Percentiles rank a stretch among this genome's conserved stretches.
Conservation (phyloP, 1,284 basidiomycete species). For the Pseudozyma thailandica region DNA sequence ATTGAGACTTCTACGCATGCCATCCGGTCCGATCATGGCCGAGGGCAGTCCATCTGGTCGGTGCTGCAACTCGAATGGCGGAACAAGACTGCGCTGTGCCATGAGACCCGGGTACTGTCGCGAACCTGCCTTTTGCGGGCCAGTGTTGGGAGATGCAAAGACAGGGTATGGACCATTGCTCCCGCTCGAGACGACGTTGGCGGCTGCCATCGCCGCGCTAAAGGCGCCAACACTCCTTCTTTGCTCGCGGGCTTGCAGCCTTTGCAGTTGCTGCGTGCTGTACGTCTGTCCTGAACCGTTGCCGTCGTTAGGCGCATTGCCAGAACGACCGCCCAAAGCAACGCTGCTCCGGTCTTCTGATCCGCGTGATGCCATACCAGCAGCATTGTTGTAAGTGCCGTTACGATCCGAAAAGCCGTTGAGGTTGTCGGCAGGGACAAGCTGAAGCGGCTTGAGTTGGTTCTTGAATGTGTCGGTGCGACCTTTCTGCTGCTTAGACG, state of each 20-base stretch:
- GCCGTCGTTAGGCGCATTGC: constrained; percentile 10
- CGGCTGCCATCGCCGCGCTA: constrained; percentile 55
- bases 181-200: constrained; percentile 53
- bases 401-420: constrained; percentile 22
- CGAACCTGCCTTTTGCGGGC: constrained; percentile 34
- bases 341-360: constrained; percentile 20
- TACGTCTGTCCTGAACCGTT: constrained; percentile 24
- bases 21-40: constrained; percentile 59
- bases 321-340: constrained; percentile 14
- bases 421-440: constrained; percentile 45
- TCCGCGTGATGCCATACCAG: constrained; percentile 8
- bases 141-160: constrained; percentile 43
- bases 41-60: constrained; percentile 62
- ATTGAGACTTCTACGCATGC: constrained; percentile 58
- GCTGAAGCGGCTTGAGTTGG: constrained; percentile 55
- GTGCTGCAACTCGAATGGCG: constrained; percentile 67
- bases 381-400: not conserved
- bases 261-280: constrained; percentile 63
- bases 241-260: constrained; percentile 55
- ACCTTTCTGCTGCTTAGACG: constrained; percentile 18
- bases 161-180: constrained; percentile 62
- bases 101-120: constrained; percentile 62
- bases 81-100: constrained; percentile 63
- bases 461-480: constrained; percentile 37
- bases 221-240: constrained; percentile 58